phyloP scores from a whole-genome alignment of 1,139 yeast genomes.

The Debaryomyces singareniensis region DNA sequence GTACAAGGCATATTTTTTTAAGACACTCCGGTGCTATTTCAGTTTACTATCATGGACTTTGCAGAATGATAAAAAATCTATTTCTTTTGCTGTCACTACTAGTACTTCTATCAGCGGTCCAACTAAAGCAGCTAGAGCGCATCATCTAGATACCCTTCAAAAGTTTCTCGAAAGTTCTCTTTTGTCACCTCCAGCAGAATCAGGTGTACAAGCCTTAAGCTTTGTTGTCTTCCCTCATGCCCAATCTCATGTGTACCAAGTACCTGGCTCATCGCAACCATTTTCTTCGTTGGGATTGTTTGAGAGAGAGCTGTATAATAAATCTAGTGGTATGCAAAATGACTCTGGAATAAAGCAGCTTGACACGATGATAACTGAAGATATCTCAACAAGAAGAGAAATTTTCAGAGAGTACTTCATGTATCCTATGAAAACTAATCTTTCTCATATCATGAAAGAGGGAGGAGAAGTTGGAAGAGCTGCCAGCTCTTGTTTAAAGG shows the following conservation, averaged over 20 bases:
- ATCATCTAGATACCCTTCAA: slow-evolving; percentile 39
- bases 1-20: slow-evolving; percentile 53
- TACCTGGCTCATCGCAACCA: slow-evolving; percentile 54
- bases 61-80: slow-evolving; percentile 33
- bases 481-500: slow-evolving; percentile 35
- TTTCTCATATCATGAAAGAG: slow-evolving; percentile 51
- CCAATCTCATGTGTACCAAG: slow-evolving; percentile 42
- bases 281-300: slow-evolving; percentile 54
- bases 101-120: slow-evolving; percentile 34
- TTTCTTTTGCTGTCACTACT: slow-evolving; percentile 42
- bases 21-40: slow-evolving; percentile 51
- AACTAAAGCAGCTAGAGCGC: slow-evolving; percentile 31
- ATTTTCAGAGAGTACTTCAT: slow-evolving; percentile 50
- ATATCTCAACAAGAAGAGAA: slow-evolving; percentile 54
- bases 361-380: slow-evolving; percentile 42
- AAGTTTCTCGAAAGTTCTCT: slow-evolving; percentile 39
- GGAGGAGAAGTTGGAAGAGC: slow-evolving; percentile 71
- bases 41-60: slow-evolving; percentile 59
- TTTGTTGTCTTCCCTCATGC: slow-evolving; percentile 28
- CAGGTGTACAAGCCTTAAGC: slow-evolving; percentile 4
- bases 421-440: slow-evolving; percentile 44
- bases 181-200: slow-evolving; percentile 9
- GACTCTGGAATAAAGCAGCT: slow-evolving; percentile 23
- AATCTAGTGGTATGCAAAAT: background rate
- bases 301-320: slow-evolving; percentile 12